Percentiles rank a stretch among this genome's conserved stretches.
These are phyloP conservation scores for Saccharomyces hybrid DNA, from an alignment of 1,139 yeast genomes.

Conservation along the genomic window DNA sequence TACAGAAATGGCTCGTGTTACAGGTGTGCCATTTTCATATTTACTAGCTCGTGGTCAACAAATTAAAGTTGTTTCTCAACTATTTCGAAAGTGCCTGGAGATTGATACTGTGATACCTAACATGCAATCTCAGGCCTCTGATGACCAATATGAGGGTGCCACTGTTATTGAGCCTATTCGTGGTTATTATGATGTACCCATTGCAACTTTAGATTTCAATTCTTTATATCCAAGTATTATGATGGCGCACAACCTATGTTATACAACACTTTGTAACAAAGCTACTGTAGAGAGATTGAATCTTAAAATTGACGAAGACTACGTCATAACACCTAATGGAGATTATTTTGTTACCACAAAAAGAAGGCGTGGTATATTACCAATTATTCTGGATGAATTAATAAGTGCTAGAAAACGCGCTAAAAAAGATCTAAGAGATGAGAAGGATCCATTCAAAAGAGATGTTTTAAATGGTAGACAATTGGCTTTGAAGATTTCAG, in stretches of 20 bases:
- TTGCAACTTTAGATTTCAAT: constrained; percentile 96
- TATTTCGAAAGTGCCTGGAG: constrained; percentile 83
- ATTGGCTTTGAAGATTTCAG: constrained; percentile 90
- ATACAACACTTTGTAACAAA: constrained; percentile 74
- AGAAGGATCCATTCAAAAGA: constrained; percentile 86
- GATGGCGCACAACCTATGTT: constrained; percentile 99
- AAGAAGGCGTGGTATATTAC: constrained; percentile 76
- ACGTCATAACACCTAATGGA: constrained; percentile 83
- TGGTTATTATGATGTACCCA: constrained; percentile 95
- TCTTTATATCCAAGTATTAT: constrained; percentile 96
- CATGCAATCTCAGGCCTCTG: constrained; percentile 69
- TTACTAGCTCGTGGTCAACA: constrained; percentile 91
- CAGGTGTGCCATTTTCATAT: constrained; percentile 95
- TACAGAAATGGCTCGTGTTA: constrained; percentile 99
- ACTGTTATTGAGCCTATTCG: constrained; percentile 95
- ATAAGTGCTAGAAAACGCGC: constrained; percentile 90
- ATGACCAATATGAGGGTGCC: constrained; percentile 97
- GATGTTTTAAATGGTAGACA: constrained; percentile 97
- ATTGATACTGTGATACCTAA: constrained; percentile 87
- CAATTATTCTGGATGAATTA: constrained; percentile 84
- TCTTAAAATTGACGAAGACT: constrained; percentile 66
- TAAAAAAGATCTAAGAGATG: constrained; percentile 80
- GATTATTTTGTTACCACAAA: constrained; percentile 78
- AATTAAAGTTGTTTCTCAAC: constrained; percentile 91
- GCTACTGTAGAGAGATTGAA: constrained; percentile 60